Base-by-base conservation (phyloP, 1,284 basidiomycete genomes). In the Apiotrichum brassicae region DNA sequence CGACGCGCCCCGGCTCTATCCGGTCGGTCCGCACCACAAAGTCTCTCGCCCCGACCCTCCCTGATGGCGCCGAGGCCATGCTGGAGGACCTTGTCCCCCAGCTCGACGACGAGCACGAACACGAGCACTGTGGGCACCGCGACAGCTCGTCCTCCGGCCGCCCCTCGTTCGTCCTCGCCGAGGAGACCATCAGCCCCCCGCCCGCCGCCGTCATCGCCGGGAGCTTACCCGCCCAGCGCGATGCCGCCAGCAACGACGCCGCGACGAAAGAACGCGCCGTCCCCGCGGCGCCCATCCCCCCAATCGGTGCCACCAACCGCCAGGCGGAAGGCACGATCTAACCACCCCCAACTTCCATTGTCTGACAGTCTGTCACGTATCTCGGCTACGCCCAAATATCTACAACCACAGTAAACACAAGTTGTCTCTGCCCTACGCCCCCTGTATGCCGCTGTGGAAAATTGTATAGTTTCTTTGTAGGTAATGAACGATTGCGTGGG, bases 21-120 rank as follows among this genome's bases (percentile, higher is more conserved):
- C 56, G 60, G 16, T 60, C 57, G 16, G 53, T 60, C 18, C 56
- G 59, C 13, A 46, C 62, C 45, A 25, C 56, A 56, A 23, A 61
- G 53, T n/a, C 60, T 54, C 9, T 64, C 56, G 61, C 65, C 13
- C 70, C 73, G 14, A 73, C 73, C 14, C 58, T 74, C 8, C 72
- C 72, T 0, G 66, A 67, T 19, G 69, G 72, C n/a, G 72, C 73
- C 8, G 73, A 72, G 49, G 54, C 59, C 44, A 70, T 74, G 65
- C 63, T 73, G 26, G 64, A 66, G 9, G 26, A 54, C 1, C 60
- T 74, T 35, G 57, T 26, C 16, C 58, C 45, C n/a, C 46, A 56
- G 18, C 46, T 53, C 32, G 53, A 36, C 42, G n/a, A 38, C 8
- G 37, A 22, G 39, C 33, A 44, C 43, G 18, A 19, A 28, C 28